Evolutionary conservation across 768 basidiomycete species (phyloP).

Genomic region (Amanita pseudoporphyria): DNA sequence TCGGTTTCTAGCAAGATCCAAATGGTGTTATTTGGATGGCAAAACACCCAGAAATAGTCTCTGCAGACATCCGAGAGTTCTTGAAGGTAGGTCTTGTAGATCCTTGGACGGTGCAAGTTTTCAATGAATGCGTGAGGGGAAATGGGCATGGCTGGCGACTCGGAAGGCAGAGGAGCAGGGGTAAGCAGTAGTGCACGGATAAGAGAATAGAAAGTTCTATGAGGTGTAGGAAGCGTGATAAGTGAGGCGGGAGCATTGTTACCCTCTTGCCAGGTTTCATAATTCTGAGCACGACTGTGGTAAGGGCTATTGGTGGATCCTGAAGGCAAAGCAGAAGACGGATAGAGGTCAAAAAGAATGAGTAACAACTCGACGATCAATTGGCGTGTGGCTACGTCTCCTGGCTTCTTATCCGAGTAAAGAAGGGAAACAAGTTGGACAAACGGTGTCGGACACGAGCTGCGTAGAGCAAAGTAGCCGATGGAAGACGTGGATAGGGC

Average conservation of each 20-base stretch:
- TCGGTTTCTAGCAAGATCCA: conserved; percentile 84
- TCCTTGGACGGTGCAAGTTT: conserved; percentile 24
- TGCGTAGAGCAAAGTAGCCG: conserved; percentile 86
- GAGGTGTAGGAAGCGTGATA: conserved; percentile 62
- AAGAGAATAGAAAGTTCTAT: conserved; percentile 64
- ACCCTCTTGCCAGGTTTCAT: conserved; percentile 52
- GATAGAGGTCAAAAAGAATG: conserved; percentile 87
- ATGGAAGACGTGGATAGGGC: conserved; percentile 84
- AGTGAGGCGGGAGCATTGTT: conserved; percentile 29
- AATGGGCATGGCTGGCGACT: conserved; percentile 23
- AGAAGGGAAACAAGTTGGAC: conserved; percentile 73
- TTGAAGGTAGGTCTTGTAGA: conserved; percentile 29
- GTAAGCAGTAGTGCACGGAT: conserved; percentile 64
- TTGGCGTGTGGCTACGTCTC: conserved; percentile 83
- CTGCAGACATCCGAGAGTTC: conserved; percentile 69
- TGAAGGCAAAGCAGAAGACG: conserved; percentile 55
- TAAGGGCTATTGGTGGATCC: conserved; percentile 21
- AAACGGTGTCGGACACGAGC: conserved; percentile 82
- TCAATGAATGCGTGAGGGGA: conserved; percentile 73
- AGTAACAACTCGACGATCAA: conserved; percentile 83
- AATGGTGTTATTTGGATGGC: conserved; percentile 87
- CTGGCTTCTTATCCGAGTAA: conserved; percentile 97
- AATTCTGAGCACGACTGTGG: conserved; percentile 22
- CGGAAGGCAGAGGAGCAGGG: conserved; percentile 26
- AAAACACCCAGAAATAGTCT: conserved; percentile 97